Conservation (phyloP, 108 stramenopile genomes). For the Pinguiococcus pyrenoidosus region DNA sequence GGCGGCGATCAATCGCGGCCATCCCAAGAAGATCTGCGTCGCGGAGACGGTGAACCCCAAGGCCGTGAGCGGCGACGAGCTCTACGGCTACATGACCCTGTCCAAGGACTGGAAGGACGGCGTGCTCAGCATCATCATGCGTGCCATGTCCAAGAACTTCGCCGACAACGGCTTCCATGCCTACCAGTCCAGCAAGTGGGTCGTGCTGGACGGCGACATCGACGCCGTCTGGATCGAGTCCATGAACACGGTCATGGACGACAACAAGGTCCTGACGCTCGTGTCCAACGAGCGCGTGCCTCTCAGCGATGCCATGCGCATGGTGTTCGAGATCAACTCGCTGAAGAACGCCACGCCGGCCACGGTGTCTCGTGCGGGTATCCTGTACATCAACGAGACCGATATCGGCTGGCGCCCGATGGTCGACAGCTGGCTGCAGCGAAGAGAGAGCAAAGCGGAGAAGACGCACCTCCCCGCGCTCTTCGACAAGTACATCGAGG, state of each 20-base stretch:
- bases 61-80: conserved; percentile 67
- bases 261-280: conserved; percentile 74
- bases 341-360: conserved; percentile 76
- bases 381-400: conserved; percentile 71
- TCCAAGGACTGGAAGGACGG: conserved; percentile 85
- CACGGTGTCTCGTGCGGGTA: conserved; percentile 74
- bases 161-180: conserved; percentile 74
- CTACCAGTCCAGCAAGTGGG: conserved; percentile 73
- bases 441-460: conserved; percentile 39
- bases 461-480: conserved; percentile 49
- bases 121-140: conserved; percentile 71
- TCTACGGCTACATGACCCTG: conserved; percentile 82
- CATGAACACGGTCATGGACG: conserved; percentile 89
- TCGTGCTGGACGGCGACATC: conserved; percentile 74
- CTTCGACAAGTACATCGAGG: conserved; percentile 69
- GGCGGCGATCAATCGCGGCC: conserved; percentile 61
- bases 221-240: conserved; percentile 86
- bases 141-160: conserved; percentile 77
- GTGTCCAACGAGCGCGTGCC: conserved; percentile 81
- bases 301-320: conserved; percentile 65
- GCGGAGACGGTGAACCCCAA: conserved; percentile 76
- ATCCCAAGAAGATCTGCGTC: conserved; percentile 57
- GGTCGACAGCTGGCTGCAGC: conserved; percentile 62
- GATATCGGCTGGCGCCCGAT: conserved; percentile 77
- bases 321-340: conserved; percentile 83